Evolutionary conservation across 2,329 filamentous ascomycete species (phyloP).

Genomic region (Colletotrichum abscissum): DNA sequence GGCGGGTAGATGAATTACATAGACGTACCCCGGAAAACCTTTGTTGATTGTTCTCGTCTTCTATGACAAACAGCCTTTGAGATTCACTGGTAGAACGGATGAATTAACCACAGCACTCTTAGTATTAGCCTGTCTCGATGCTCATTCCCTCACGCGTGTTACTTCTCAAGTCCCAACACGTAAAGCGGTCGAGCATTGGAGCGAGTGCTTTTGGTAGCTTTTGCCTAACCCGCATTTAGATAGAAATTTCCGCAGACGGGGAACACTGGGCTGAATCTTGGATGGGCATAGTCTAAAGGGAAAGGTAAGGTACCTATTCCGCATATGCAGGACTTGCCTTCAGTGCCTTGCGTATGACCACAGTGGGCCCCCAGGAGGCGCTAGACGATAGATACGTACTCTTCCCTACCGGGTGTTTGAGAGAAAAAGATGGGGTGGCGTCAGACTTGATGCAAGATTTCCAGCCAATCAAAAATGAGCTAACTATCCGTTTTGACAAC

Average conservation of each 20-base stretch:
- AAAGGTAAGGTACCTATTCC: background rate
- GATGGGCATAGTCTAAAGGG: background rate
- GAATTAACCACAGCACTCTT: background rate
- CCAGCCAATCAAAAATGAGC: constrained; percentile 37
- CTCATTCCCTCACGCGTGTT: background rate
- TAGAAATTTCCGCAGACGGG: background rate
- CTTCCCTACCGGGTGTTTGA: constrained; percentile 4
- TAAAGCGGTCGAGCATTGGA: background rate
- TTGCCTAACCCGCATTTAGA: constrained; percentile 13
- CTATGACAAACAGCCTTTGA: background rate
- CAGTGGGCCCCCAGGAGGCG: background rate
- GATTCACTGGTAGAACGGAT: background rate
- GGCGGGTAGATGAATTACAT: background rate
- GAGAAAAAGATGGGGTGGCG: constrained; percentile 32
- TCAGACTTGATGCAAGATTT: constrained; percentile 27
- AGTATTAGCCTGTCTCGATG: background rate
- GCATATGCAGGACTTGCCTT: background rate
- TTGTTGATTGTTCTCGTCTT: background rate
- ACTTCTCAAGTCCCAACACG: background rate
- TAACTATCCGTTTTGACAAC: constrained; percentile 9
- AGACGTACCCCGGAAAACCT: background rate
- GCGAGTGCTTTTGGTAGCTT: background rate
- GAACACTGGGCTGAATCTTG: constrained; percentile 9
- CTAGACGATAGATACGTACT: constrained; percentile 10
- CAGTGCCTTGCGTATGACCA: background rate